Evolutionary conservation across 257 asterid species (phyloP).

Genomic region (Plantago ovata): DNA sequence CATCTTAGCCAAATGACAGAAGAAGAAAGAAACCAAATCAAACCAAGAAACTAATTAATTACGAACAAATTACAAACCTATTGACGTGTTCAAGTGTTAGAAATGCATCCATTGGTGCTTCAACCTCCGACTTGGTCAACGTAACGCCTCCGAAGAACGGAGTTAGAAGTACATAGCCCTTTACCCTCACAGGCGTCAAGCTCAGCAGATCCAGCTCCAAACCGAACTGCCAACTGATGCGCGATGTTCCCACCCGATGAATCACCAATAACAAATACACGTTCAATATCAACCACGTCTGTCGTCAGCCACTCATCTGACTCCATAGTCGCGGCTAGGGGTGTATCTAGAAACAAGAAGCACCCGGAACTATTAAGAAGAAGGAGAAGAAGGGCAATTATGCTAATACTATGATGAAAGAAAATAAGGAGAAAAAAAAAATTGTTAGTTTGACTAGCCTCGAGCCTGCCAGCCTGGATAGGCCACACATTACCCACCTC

Average conservation of each 20-base stretch:
- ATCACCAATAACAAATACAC: conserved; percentile 58
- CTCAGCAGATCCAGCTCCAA: conserved; percentile 40
- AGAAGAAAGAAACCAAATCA: not conserved
- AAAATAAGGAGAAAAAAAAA: no score
- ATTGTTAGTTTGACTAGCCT: no score
- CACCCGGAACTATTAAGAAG: no score
- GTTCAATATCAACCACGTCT: conserved; percentile 43
- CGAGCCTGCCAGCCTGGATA: no score
- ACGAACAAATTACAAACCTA: conserved; percentile 46
- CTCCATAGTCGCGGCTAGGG: conserved; percentile 20
- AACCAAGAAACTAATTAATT: not conserved
- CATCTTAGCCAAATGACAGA: no score
- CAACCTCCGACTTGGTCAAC: conserved; percentile 51
- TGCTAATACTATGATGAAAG: no score
- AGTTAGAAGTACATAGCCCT: conserved; percentile 59
- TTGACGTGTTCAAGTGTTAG: conserved; percentile 56
- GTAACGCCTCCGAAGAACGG: conserved; percentile 68
- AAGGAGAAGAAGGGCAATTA: no score
- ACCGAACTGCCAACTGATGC: conserved; percentile 53
- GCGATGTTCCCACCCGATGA: conserved; percentile 80
- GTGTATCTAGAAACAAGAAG: no score
- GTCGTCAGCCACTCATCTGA: conserved; percentile 48
- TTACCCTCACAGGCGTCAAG: conserved; percentile 50
- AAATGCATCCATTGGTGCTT: conserved; percentile 67
- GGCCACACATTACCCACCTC: no score